A percentile compares a stretch with the other conserved stretches of the same genome.
Evolutionary conservation across 2,329 filamentous ascomycete genomes (phyloP).

Genomic region (Stagonosporopsis cucurbitacearum): DNA sequence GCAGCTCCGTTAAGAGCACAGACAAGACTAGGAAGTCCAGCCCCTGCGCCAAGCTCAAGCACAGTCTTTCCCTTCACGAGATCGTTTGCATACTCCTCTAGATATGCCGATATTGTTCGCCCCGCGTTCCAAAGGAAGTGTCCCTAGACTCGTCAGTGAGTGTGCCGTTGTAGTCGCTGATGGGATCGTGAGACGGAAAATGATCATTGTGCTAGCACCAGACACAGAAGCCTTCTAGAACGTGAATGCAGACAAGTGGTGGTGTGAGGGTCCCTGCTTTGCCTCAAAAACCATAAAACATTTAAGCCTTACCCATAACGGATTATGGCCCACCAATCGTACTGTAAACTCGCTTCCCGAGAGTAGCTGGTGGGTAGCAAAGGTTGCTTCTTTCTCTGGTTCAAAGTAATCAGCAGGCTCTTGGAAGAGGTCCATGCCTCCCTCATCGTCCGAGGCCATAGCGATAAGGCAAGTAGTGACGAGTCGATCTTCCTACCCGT

Average conservation of each 20-base stretch:
- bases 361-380: conserved; percentile 72
- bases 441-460: conserved; percentile 43
- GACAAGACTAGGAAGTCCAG: conserved; percentile 81
- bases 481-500: conserved; percentile 22
- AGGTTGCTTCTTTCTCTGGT: conserved; percentile 76
- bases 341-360: conserved; percentile 71
- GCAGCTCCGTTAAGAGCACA: conserved; percentile 74
- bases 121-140: conserved; percentile 92
- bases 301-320: conserved; percentile 71
- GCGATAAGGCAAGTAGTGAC: conserved; percentile 20
- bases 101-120: conserved; percentile 76
- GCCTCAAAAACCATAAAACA: neutral
- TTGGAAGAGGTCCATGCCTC: conserved; percentile 68
- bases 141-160: conserved; percentile 56
- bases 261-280: conserved; percentile 3
- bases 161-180: conserved; percentile 4
- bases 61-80: conserved; percentile 73
- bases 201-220: neutral
- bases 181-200: neutral
- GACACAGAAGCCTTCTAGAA: conserved; percentile 3
- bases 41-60: conserved; percentile 87
- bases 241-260: neutral
- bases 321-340: conserved; percentile 84
- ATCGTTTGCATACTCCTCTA: conserved; percentile 69
- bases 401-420: conserved; percentile 84